Percentiles rank a stretch among this genome's conserved stretches.
phyloP scores from a whole-genome alignment of 2,329 filamentous ascomycete genomes.

The Fusarium acutatum region DNA sequence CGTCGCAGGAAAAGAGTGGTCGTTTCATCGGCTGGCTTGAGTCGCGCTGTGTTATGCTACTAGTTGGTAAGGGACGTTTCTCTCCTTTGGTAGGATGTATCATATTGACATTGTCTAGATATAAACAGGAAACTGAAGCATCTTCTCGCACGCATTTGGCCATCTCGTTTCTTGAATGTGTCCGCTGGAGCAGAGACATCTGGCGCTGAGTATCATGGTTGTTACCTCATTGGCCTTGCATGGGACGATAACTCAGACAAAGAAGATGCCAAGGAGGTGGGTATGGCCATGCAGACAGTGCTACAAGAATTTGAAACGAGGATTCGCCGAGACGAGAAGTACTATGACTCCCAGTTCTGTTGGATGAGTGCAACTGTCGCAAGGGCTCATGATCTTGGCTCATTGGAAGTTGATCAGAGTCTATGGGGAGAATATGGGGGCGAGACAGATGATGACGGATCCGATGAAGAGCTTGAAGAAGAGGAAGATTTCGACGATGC shows the following conservation, averaged over 20 bases:
- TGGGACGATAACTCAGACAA: slow-evolving; percentile 45
- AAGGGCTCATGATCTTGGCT: slow-evolving; percentile 49
- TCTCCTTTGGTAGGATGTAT: background rate
- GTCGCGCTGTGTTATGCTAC: slow-evolving; percentile 64
- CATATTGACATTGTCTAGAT: slow-evolving; percentile 51
- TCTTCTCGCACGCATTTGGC: slow-evolving; percentile 68
- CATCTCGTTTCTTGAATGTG: slow-evolving; percentile 62
- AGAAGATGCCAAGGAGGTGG: slow-evolving; percentile 53
- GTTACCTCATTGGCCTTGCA: slow-evolving; percentile 68
- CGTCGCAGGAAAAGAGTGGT: slow-evolving; percentile 62
- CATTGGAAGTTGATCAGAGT: slow-evolving; percentile 56
- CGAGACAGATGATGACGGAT: slow-evolving; percentile 50
- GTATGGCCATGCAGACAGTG: slow-evolving; percentile 54
- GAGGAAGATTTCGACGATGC: slow-evolving; percentile 41
- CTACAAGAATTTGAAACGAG: slow-evolving; percentile 59
- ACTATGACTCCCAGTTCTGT: slow-evolving; percentile 58
- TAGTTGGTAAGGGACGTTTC: slow-evolving; percentile 57
- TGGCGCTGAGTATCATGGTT: slow-evolving; percentile 63
- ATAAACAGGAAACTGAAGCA: slow-evolving; percentile 61
- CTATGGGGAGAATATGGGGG: slow-evolving; percentile 55
- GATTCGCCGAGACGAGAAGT: slow-evolving; percentile 55
- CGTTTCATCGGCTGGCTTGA: slow-evolving; percentile 71
- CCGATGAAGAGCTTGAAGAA: slow-evolving; percentile 53
- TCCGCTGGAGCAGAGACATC: slow-evolving; percentile 35
- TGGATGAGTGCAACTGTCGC: slow-evolving; percentile 58